A percentile compares a stretch with the other conserved stretches of the same genome.
These are phyloP conservation scores for Oidium heveae DNA, from an alignment of 2,329 filamentous ascomycete species.

Conservation along the genomic window DNA sequence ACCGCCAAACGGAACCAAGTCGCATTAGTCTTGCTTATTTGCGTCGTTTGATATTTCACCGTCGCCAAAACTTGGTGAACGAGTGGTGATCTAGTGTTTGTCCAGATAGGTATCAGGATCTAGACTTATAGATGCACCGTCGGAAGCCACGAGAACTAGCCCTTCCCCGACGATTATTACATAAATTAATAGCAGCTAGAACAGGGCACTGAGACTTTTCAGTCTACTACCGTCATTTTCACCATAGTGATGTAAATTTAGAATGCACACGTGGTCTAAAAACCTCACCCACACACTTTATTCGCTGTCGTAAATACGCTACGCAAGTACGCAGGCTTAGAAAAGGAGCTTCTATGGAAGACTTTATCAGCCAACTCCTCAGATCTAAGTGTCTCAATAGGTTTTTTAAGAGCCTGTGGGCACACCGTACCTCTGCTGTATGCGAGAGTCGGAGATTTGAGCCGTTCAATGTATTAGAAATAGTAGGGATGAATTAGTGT, in stretches of 20 bases:
- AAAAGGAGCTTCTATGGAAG: neutral
- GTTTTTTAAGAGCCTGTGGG: neutral
- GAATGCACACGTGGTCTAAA: neutral
- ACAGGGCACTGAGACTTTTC: neutral
- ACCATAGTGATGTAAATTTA: neutral
- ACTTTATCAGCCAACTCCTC: neutral
- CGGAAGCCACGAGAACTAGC: neutral
- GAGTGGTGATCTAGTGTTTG: neutral
- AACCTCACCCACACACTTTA: neutral
- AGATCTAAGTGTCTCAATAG: neutral
- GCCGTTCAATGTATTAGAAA: no score
- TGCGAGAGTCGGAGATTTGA: no score
- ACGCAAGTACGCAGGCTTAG: neutral
- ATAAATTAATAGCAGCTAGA: neutral
- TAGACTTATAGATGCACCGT: neutral
- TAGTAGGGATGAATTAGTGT: no score
- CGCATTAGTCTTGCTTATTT: constrained; percentile 20
- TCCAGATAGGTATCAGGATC: neutral
- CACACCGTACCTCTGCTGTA: no score
- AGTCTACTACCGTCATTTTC: no score
- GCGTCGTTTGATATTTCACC: constrained; percentile 55
- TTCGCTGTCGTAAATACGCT: neutral
- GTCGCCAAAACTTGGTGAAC: neutral
- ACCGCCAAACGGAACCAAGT: no score
- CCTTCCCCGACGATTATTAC: neutral